phyloP scores from a whole-genome alignment of 305 asterid genomes.

The Withania somnifera region DNA sequence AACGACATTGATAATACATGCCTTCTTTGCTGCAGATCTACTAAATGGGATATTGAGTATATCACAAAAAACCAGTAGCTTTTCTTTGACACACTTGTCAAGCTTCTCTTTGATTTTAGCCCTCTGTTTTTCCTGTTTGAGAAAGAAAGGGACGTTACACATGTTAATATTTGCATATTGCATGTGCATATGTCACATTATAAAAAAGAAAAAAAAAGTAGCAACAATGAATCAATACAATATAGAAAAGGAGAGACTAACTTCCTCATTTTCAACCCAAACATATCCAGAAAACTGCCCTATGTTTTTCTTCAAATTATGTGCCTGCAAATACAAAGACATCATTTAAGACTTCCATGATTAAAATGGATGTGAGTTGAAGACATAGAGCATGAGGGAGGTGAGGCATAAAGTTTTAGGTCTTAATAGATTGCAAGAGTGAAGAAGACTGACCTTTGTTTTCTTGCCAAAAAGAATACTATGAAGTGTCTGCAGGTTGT shows the following conservation, averaged over 20 bases:
- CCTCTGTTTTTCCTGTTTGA: constrained; percentile 68
- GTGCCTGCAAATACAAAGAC: constrained; percentile 34
- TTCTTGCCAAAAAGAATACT: constrained; percentile 74
- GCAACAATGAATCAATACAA: neutral
- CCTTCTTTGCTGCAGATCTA: constrained; percentile 53
- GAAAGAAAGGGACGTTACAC: neutral
- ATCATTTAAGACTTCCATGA: neutral
- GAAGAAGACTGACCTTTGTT: constrained; percentile 42
- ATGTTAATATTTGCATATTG: neutral
- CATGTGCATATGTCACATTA: neutral
- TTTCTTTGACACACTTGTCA: constrained; percentile 83
- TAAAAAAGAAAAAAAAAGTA: neutral
- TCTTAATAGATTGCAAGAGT: neutral
- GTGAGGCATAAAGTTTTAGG: neutral
- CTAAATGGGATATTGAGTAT: constrained; percentile 55
- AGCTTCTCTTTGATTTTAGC: constrained; percentile 63
- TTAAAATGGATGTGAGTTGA: neutral
- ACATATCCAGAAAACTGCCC: constrained; percentile 94
- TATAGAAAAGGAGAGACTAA: constrained; percentile 3
- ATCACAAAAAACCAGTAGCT: constrained; percentile 72
- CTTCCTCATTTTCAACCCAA: constrained; percentile 85
- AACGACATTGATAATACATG: constrained; percentile 8
- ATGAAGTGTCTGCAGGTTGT: constrained; percentile 76
- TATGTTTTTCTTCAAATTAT: constrained; percentile 62
- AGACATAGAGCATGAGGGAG: neutral